Evolutionary conservation across 805 yeast species (phyloP), one percentile per base, ranked within the genome.

Genomic region (Sugiyamaella americana): DNA sequence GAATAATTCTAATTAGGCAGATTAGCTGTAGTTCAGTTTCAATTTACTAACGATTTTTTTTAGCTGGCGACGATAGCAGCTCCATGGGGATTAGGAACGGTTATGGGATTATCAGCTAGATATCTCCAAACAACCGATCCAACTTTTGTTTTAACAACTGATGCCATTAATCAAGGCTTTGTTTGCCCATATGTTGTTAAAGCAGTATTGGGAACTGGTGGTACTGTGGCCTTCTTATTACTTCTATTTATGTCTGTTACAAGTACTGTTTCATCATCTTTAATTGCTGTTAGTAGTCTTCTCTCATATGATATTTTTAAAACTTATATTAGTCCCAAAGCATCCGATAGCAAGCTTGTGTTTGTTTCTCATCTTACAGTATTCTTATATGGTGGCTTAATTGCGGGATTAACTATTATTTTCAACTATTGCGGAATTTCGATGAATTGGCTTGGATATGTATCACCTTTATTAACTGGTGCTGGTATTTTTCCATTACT

Each of bases 381-480:
- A 34, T 65, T 73, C 22, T 51, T 63, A 30, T 51, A 58, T 56
- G 73, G 68, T 20, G 54, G 64, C 23, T 71, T 73, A 20, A 81
- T 85, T 86, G 80, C 87, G 38, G 91, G 82, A 0, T 84, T 87
- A 61, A 76, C 93, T 20, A 78, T 80, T 53, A 94, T 94, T 16
- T 71, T 87, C 43, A 74, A 76, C 65, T 83, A 86, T 56, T 94
- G 87, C n/a, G 82, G 79, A 21, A 80, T 87, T 47, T 76, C 85
- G 37, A 80, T 87, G 82, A 94, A 94, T 19, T 87, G 82, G 66
- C 69, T 87, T 38, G 52, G 53, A 17, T 50, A 50, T 40, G 55
- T 85, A 84, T 89, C 95, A 94, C 47, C 47, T 8, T 35, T 87
- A 48, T 80, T 86, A 38, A 83, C 85, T 50, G 35, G 37, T 6